Percentiles rank a stretch among this genome's conserved stretches.
phyloP scores from a whole-genome alignment of 345 rosid species.

The Tarenaya hassleriana region DNA sequence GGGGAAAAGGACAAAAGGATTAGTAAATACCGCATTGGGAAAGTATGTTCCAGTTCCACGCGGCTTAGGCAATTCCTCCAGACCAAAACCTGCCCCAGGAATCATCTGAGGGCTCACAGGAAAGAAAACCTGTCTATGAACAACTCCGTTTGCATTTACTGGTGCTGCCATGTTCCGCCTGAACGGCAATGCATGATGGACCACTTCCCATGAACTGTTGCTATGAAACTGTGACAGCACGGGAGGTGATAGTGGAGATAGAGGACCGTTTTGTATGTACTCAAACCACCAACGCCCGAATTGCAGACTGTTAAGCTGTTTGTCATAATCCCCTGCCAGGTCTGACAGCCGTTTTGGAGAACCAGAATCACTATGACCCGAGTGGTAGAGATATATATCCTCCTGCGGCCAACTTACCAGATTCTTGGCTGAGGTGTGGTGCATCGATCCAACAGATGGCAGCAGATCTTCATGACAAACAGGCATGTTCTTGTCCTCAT shows the following conservation, averaged over 20 bases:
- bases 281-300: constrained; percentile 44
- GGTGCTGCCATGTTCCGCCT: constrained; percentile 35
- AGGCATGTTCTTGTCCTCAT: constrained; percentile 29
- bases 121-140: constrained; percentile 39
- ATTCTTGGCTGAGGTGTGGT: constrained; percentile 25
- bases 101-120: constrained; percentile 42
- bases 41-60: constrained; percentile 90
- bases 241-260: constrained; percentile 39
- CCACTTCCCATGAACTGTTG: constrained; percentile 58
- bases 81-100: constrained; percentile 41
- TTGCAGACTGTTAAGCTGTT: constrained; percentile 39
- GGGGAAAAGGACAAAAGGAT: constrained; percentile 14
- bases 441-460: constrained; percentile 32
- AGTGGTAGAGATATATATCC: constrained; percentile 34
- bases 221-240: constrained; percentile 39
- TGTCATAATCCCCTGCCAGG: constrained; percentile 57
- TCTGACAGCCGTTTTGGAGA: constrained; percentile 41
- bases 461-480: constrained; percentile 32
- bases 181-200: constrained; percentile 38
- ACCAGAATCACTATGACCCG: constrained; percentile 25
- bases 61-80: constrained; percentile 64
- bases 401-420: constrained; percentile 38
- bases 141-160: constrained; percentile 41
- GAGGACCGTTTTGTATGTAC: constrained; percentile 33
- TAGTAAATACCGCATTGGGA: constrained; percentile 49